These are phyloP conservation scores for Ascochyta lentis DNA, from an alignment of 2,329 filamentous ascomycete species.

Conservation along the genomic window DNA sequence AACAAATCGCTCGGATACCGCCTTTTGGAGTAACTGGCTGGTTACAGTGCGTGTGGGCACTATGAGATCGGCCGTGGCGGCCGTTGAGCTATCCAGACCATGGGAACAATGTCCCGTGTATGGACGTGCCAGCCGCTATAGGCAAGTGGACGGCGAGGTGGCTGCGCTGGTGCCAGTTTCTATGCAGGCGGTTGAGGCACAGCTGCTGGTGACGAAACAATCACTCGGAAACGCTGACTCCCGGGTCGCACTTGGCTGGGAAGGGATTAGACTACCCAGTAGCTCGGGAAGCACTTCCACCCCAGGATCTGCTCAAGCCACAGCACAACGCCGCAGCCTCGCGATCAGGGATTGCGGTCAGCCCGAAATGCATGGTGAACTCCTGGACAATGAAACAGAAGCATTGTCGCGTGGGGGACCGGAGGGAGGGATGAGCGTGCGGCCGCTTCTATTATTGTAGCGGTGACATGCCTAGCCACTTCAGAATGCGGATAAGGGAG, in stretches of 20 bases:
- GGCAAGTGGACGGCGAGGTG: conserved; percentile 33
- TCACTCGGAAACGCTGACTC: conserved; percentile 25
- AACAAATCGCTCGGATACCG: conserved; percentile 5
- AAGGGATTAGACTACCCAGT: conserved; percentile 1
- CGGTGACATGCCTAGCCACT: conserved; percentile 1
- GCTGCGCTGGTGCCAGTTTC: conserved; percentile 28
- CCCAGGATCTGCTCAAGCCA: conserved; percentile 18
- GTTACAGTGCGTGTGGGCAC: conserved; percentile 8
- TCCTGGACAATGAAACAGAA: background rate
- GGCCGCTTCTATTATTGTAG: conserved; percentile 9
- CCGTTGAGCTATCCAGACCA: conserved; percentile 31
- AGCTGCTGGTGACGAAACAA: conserved; percentile 19
- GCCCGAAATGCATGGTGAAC: background rate
- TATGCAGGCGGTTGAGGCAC: conserved; percentile 17
- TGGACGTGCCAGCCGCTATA: conserved; percentile 14
- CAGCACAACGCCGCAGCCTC: conserved; percentile 17
- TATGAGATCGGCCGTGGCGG: conserved; percentile 28
- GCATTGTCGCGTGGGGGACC: conserved; percentile 12
- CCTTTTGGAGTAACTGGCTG: conserved; percentile 16
- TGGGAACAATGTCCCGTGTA: conserved; percentile 8
- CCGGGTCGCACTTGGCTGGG: conserved; percentile 27
- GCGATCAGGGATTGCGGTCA: conserved; percentile 7
- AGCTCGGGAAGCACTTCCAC: conserved; percentile 8
- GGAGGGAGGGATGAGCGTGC: background rate
- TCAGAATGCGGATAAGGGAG: conserved; percentile 5